phyloP scores from a whole-genome alignment of 352 stramenopile species.

The Pythium vanterpoolii region DNA sequence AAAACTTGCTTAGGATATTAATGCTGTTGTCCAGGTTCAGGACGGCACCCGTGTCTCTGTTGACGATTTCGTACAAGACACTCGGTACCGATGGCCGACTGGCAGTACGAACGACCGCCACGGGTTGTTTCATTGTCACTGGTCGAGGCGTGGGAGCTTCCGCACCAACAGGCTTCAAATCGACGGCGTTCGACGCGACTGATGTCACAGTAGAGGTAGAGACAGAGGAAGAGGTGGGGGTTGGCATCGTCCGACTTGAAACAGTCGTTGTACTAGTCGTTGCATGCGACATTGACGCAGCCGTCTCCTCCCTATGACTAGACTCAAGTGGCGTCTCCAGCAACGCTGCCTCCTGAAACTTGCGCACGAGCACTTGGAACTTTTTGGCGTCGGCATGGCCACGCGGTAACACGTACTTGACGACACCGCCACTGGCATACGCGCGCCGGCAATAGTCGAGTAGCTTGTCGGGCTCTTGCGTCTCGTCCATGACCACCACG shows the following conservation, averaged over 20 bases:
- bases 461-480: constrained; percentile 70
- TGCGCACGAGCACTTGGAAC: constrained; percentile 52
- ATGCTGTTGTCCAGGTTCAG: constrained; percentile 68
- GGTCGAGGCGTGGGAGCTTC: background rate
- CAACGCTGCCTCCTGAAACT: constrained; percentile 55
- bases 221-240: no score
- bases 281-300: no score
- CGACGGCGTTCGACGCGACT: no score
- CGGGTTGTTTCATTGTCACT: background rate
- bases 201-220: background rate
- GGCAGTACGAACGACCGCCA: background rate
- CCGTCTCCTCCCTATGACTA: background rate
- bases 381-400: constrained; percentile 41
- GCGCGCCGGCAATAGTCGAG: constrained; percentile 61
- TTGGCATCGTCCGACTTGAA: background rate
- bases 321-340: constrained; percentile 26
- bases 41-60: constrained; percentile 62
- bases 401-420: constrained; percentile 72
- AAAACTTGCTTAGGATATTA: constrained; percentile 68
- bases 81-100: background rate
- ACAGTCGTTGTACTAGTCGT: background rate
- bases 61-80: constrained; percentile 43
- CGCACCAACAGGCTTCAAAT: background rate
- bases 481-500: constrained; percentile 75
- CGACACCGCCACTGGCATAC: constrained; percentile 30